Percentiles rank a stretch among this genome's conserved stretches.
Conservation (phyloP, 179 eudicot genomes). For the Spergularia azorica region DNA sequence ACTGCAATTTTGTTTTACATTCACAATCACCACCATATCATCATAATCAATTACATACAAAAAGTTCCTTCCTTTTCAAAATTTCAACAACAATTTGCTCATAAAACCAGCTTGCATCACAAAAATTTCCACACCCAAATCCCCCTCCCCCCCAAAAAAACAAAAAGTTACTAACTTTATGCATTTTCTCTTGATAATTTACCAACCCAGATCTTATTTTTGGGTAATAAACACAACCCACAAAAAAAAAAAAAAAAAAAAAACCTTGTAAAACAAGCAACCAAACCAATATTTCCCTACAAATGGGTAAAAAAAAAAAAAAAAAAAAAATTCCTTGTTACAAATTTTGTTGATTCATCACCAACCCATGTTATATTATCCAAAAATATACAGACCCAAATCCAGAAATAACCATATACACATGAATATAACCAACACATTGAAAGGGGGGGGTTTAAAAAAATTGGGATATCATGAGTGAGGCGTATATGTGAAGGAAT, state of each 20-base stretch:
- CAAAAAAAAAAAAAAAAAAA: not conserved
- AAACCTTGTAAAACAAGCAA: not conserved
- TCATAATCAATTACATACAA: conserved; percentile 3
- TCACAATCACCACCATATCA: conserved; percentile 1
- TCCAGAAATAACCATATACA: not conserved
- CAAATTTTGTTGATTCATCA: not conserved
- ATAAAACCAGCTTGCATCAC: not conserved
- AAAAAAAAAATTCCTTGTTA: not conserved
- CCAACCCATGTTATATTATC: not conserved
- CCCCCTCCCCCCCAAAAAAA: not conserved
- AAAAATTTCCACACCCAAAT: not conserved
- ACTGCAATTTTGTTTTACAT: conserved; percentile 43
- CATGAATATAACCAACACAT: not conserved
- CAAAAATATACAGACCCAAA: not conserved
- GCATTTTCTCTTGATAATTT: not conserved
- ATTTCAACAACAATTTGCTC: not conserved
- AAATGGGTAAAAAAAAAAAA: not conserved
- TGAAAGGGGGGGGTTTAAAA: not conserved
- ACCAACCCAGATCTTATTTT: not conserved
- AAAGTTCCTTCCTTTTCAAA: not conserved
- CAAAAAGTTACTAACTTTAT: not conserved
- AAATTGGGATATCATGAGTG: conserved; percentile 18
- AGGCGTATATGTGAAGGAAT: not conserved
- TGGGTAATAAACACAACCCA: not conserved
- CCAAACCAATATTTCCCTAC: not conserved